Percentiles rank a stretch among this genome's conserved stretches.
Conservation (phyloP, 371 early-diverging fungal genomes). For the Batkoa obscura region DNA sequence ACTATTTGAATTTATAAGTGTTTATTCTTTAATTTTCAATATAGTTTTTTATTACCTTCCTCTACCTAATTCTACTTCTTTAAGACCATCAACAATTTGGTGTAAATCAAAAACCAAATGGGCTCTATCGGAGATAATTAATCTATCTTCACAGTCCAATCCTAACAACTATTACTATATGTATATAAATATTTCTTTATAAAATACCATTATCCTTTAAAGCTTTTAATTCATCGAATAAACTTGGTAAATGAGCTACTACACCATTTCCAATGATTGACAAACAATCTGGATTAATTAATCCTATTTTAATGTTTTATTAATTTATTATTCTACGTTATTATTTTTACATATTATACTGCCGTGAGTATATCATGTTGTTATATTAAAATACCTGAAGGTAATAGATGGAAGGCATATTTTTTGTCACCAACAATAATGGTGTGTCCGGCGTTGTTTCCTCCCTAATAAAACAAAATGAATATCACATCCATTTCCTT, state of each 20-base stretch:
- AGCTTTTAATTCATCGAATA: constrained; percentile 76
- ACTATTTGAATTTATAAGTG: constrained; percentile 11
- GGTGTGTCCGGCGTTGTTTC: constrained; percentile 95
- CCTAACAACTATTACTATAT: too few relatives aligned
- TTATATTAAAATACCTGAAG: constrained; percentile 40
- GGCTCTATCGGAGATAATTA: constrained; percentile 80
- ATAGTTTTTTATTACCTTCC: constrained; percentile 15
- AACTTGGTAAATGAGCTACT: constrained; percentile 83
- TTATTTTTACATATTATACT: too few relatives aligned
- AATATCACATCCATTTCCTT: background rate
- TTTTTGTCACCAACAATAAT: constrained; percentile 80
- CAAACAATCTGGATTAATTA: constrained; percentile 69
- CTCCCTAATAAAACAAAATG: constrained; percentile 41
- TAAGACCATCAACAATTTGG: constrained; percentile 84
- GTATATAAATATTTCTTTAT: too few relatives aligned
- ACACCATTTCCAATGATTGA: constrained; percentile 89
- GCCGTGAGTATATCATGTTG: background rate
- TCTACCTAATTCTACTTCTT: constrained; percentile 79
- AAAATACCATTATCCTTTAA: constrained; percentile 67
- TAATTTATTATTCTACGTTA: too few relatives aligned
- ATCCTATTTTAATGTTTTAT: constrained; percentile 30
- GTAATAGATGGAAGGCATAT: constrained; percentile 90
- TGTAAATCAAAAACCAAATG: constrained; percentile 94
- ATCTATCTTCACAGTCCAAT: constrained; percentile 54
- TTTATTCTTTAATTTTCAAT: too few relatives aligned